Evolutionary conservation across 73 alveolate genomes (phyloP).

Genomic region (Tetrahymena elliotti): DNA sequence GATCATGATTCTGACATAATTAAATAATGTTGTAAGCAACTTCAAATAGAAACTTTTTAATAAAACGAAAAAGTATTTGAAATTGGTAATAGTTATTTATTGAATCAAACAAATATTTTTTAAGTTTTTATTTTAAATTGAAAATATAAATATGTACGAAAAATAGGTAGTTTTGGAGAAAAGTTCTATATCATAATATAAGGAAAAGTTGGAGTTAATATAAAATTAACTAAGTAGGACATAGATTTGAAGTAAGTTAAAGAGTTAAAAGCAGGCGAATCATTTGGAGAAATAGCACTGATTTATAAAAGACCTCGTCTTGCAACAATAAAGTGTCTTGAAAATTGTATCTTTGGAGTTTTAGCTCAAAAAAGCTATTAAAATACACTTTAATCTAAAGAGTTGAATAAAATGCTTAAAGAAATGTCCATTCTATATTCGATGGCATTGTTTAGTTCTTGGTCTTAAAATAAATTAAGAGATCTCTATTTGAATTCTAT

Average conservation of each 20-base stretch:
- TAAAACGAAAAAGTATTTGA: neutral
- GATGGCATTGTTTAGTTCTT: neutral
- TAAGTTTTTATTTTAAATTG: neutral
- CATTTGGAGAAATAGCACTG: constrained; percentile 33
- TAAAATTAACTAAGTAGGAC: neutral
- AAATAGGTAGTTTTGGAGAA: neutral
- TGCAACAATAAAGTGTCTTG: constrained; percentile 20
- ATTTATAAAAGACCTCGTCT: constrained; percentile 14
- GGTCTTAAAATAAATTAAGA: neutral
- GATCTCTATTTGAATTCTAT: neutral
- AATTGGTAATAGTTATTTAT: too few species aligned
- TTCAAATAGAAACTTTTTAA: neutral
- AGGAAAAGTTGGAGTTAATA: neutral
- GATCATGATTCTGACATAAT: neutral
- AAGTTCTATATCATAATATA: neutral
- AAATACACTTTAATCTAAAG: neutral
- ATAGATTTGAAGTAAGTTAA: constrained; percentile 7
- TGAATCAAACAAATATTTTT: too few species aligned
- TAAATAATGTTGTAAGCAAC: neutral
- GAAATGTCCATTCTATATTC: neutral
- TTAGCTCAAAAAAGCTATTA: neutral
- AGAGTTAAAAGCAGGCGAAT: constrained; percentile 7
- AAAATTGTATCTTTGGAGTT: constrained; percentile 20
- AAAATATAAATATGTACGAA: neutral
- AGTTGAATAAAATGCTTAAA: neutral